These are phyloP conservation scores for Wickerhamiella dianesei DNA, from an alignment of 805 yeast genomes.

Conservation along the genomic window DNA sequence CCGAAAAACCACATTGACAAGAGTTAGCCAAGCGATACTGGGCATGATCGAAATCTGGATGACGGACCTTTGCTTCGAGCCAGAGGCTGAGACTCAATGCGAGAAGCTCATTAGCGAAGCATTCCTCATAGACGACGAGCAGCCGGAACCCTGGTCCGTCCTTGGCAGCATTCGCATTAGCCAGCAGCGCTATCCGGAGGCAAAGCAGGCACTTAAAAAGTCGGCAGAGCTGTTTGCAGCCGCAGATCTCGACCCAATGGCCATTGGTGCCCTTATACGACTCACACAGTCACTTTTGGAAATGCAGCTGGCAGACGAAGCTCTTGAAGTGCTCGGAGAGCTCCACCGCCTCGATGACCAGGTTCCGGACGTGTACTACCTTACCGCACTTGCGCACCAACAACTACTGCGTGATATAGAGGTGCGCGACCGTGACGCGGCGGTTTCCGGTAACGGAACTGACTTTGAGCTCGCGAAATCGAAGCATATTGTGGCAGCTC, in stretches of 20 bases:
- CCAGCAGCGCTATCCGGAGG: conserved; percentile 65
- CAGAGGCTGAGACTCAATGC: conserved; percentile 72
- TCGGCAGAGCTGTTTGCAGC: conserved; percentile 62
- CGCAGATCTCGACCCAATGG: conserved; percentile 25
- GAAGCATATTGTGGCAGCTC: conserved; percentile 30
- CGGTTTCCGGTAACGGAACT: not conserved
- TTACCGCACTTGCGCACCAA: conserved; percentile 63
- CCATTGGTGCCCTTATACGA: conserved; percentile 60
- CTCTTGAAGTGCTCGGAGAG: conserved; percentile 48
- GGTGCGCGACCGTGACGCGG: not conserved
- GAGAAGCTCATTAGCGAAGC: conserved; percentile 55
- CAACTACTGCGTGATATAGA: conserved; percentile 1
- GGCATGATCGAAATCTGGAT: conserved; percentile 83
- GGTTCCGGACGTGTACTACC: conserved; percentile 65
- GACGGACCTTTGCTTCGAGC: conserved; percentile 95
- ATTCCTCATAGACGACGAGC: conserved; percentile 35
- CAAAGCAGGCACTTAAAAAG: conserved; percentile 47
- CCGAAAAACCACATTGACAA: conserved; percentile 31
- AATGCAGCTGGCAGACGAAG: conserved; percentile 54
- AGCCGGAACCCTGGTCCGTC: conserved; percentile 72
- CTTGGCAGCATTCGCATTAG: conserved; percentile 81
- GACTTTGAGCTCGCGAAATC: conserved; percentile 9
- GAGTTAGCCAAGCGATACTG: conserved; percentile 63
- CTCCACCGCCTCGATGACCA: conserved; percentile 74
- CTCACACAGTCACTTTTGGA: conserved; percentile 68